phyloP scores from a whole-genome alignment of 208 protist genomes.

The Crithidia mellificae region DNA sequence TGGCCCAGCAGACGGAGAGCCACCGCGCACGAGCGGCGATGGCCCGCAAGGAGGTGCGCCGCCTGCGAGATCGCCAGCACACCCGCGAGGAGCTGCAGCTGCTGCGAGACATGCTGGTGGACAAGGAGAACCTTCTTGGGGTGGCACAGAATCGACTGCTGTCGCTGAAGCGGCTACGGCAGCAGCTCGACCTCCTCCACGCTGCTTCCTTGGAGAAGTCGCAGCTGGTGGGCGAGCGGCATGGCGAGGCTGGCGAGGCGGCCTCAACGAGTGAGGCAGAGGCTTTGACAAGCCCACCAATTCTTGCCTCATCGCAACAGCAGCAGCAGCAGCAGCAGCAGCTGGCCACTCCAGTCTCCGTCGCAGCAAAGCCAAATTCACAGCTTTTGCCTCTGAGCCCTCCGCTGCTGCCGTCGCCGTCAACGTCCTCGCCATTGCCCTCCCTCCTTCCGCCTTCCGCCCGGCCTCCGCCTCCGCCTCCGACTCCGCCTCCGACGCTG shows the following conservation, averaged over 20 bases:
- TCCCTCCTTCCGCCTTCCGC: background rate
- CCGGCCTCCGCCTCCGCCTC: background rate
- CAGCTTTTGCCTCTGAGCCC: background rate
- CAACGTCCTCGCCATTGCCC: background rate
- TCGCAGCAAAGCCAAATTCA: background rate
- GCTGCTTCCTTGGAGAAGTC: conserved; percentile 10
- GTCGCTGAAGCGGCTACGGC: conserved; percentile 39
- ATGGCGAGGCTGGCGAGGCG: no score
- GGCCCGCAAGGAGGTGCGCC: conserved; percentile 23
- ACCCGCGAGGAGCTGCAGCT: conserved; percentile 58
- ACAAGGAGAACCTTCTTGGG: conserved; percentile 49
- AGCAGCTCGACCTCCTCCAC: conserved; percentile 39
- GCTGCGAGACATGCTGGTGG: conserved; percentile 55
- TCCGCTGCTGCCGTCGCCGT: no score
- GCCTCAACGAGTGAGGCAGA: background rate
- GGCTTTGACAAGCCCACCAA: background rate
- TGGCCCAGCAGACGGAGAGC: conserved; percentile 29
- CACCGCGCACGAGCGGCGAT: conserved; percentile 18
- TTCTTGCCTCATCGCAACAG: no score
- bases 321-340: no score
- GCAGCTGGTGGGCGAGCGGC: conserved; percentile 2
- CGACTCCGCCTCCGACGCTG: background rate
- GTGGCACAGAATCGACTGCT: conserved; percentile 36
- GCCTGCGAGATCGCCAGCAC: conserved; percentile 41
- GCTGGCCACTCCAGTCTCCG: background rate